Base-by-base conservation (phyloP, 208 protist genomes). In the Phytomonas sp. region DNA sequence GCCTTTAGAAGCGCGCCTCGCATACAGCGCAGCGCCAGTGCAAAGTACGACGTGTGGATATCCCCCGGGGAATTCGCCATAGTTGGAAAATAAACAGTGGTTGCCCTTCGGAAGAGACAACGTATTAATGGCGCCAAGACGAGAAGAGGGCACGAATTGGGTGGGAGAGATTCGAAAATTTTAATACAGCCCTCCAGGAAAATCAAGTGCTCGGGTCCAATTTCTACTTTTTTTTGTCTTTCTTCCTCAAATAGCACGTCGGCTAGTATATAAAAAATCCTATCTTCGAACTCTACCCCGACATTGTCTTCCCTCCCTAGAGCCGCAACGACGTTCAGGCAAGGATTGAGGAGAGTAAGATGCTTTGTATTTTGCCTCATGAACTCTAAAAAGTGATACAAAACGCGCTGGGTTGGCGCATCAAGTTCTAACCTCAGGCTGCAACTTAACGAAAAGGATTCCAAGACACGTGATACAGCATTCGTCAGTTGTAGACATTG, bases 301-400 rank as follows among this genome's bases (percentile, higher is more conserved):
- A 6, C 7, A 56, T 56, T 56, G 45, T 56, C 45, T 56, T 56
- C 45, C 36, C n/a, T 56, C 14, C 36, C 29, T 31, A 67, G 33
- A 6, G 64, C 16, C 8, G 64, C 34, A 52, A 67, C 23, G 34
- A 75, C 61, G 8, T 56, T 52, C 31, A 71, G 56, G 60, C 64
- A 70, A 40, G 36, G 29, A 52, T 71, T 75, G 31, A 85, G 60
- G 12, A 85, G 49, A 30, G 56, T 32, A 8, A 62, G 12, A 42
- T 79, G 49, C 0, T n/a, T 30, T n/a, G 56, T 60, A 73, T 85
- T 81, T 16, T 60, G 64, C 12, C 60, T 67, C 23, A 71, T 64
- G 59, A 82, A 81, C 6, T 40, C 32, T 4, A 74, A 72, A n/a
- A 85, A 71, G 56, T 67, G 70, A 49, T 71, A 49, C 66, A 85